Evolutionary conservation across 2,329 filamentous ascomycete species (phyloP), one percentile per base, ranked within the genome.

Genomic region (Calycina herbarum): DNA sequence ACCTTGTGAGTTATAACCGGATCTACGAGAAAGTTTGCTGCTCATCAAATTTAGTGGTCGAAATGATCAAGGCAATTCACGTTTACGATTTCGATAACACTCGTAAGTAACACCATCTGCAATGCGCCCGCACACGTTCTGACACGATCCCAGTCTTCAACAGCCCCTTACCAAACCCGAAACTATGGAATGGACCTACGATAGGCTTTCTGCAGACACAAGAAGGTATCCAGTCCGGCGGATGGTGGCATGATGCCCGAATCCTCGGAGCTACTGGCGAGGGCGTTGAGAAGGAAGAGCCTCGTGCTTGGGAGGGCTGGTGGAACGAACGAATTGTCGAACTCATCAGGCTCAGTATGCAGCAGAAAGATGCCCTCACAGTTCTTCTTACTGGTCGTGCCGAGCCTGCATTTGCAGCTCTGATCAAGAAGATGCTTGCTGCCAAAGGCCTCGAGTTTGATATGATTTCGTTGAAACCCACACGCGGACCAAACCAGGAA

Each of bases 1-100:
- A 40, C 92, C 93, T 73, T 79, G 87, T 90, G 77, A 67, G 68
- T 38, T 8, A 81, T 73, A 54, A 15, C 17, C 5, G 31, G 10
- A 24, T 35, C 35, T 57, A 15, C 65, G 64, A 64, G 67, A 7
- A 63, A 31, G n/a, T 24, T 57, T 40, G 31, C 35, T 58, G 57
- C 68, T 73, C 63, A 74, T 59, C 62, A 6, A 11, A 70, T 58
- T 31, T 68, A 86, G 85, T 86, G 38, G 83, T 88, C 11, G 82
- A 90, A 54, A 82, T 86, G 64, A 89, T 98, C 78, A 92, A 87
- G 76, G 81, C 87, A 8, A 87, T 99, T 62, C 94, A 98, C 76
- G 86, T 99, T 71, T 98, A 98, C 80, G 95, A 99, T 78, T 99
- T 98, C 78, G 95, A 99, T 79, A 98, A 99, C 76, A 98, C 94